Evolutionary conservation across 352 stramenopile species (phyloP), one percentile per base, ranked within the genome.

Genomic region (Pythium aristosporum): DNA sequence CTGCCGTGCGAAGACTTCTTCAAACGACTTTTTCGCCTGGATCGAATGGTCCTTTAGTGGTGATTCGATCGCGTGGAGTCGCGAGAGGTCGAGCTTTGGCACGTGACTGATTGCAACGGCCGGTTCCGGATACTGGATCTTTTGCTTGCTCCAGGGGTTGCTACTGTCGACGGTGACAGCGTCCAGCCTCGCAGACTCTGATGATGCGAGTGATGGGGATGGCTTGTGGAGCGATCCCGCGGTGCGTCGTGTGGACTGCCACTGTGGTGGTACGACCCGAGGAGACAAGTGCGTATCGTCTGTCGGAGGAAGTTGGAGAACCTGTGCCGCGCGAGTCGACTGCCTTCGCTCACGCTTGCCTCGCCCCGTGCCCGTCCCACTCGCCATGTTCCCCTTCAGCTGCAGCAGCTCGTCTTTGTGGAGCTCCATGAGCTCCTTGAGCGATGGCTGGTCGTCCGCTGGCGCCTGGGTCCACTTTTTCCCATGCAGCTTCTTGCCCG

Each of bases 331-430:
- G 5, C 54, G 47, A 2, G 43, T 51, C 23, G 42, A 55, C 37
- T 34, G 46, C 10, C 37, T 36, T 18, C 46, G 59, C 18, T 46
- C 69, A 28, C 62, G 50, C 34, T 39, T 53, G 6, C 46, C 50
- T 63, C 56, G 54, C 16, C 47, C 47, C 15, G 23, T 73, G 18
- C 51, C 55, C 2, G 7, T 36, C 10, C 36, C 55, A 6, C 16
- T 42, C 3, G 44, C 56, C 9, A 71, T 64, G 15, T 57, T 73
- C 2, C 67, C 67, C 57, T 88, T 89, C 52, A 82, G 77, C 37
- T 83, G 79, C 0, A 91, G 69, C 18, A 94, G 67, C 52, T 94
- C 81, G 4, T 89, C 76, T 42, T 91, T 91, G 64, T 89, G 77
- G 7, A 80, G 47, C 60, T 89, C 79, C 77, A 90, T 91, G 10